A percentile compares a stretch with the other conserved stretches of the same genome.
phyloP scores from a whole-genome alignment of 129 eudicot genomes.

The Glebionis coronaria region DNA sequence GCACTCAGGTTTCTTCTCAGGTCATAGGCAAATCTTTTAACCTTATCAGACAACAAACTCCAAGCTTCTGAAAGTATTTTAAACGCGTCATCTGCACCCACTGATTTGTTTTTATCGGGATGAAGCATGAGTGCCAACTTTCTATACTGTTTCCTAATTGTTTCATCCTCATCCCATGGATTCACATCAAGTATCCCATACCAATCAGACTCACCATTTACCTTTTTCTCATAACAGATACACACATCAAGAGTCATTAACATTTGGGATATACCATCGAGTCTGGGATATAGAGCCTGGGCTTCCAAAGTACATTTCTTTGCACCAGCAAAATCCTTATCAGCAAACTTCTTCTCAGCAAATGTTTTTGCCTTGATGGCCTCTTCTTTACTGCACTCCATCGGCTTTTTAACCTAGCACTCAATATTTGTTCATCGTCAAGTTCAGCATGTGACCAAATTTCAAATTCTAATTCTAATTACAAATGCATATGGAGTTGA shows the following conservation, averaged over 20 bases:
- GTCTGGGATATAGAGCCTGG: constrained; percentile 59
- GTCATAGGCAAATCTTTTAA: constrained; percentile 60
- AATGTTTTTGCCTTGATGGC: constrained; percentile 57
- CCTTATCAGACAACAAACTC: constrained; percentile 65
- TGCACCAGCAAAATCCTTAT: constrained; percentile 61
- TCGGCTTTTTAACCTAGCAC: constrained; percentile 11
- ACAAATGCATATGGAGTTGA: too few relatives aligned
- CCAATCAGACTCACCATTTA: constrained; percentile 71
- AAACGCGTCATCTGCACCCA: constrained; percentile 84
- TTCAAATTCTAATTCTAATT: too few relatives aligned
- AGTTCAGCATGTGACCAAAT: too few relatives aligned
- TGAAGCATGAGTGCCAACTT: constrained; percentile 64
- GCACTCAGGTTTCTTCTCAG: constrained; percentile 42
- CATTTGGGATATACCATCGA: constrained; percentile 65
- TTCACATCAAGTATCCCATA: constrained; percentile 66
- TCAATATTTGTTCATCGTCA: background rate
- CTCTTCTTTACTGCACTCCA: constrained; percentile 91
- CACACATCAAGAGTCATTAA: constrained; percentile 52
- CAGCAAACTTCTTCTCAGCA: constrained; percentile 58
- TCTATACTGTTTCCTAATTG: constrained; percentile 49
- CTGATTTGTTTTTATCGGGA: constrained; percentile 75
- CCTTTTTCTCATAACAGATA: constrained; percentile 58
- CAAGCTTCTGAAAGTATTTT: constrained; percentile 70
- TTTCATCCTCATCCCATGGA: constrained; percentile 61
- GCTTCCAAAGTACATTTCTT: constrained; percentile 67